Base-by-base conservation (phyloP, 2,329 filamentous ascomycete genomes). In the Aureobasidium namibiae region DNA sequence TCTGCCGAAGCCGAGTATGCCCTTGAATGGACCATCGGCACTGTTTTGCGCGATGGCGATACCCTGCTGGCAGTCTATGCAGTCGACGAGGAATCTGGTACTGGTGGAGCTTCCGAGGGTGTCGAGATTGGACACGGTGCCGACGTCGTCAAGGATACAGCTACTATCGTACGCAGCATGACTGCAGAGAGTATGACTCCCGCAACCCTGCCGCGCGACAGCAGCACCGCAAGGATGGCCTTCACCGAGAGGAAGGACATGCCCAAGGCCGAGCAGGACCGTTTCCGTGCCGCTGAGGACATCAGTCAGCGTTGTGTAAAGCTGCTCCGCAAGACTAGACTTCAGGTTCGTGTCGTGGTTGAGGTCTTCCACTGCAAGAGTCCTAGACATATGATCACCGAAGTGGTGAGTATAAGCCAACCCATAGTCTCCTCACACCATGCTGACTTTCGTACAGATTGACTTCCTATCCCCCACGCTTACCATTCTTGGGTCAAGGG, bases 311-410 rank as follows among this genome's bases (percentile, higher is more conserved):
- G 88, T 34, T 90, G 95, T 57, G 82, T 94, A n/a, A 88, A 87
- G 64, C 77, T 97, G 46, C 75, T 99, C 61, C 83, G 92, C 61
- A 96, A 95, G 79, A 99, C 94, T 0, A 84, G 89, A 64, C 78
- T 99, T 61, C 92, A 99, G 72, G 92, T 96, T 50, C 85, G 91
- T 60, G 89, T 96, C 49, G 90, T 96, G 53, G 87, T 99, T 34
- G 94, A 99, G 74, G 92, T 97, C 29, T 87, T 99, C 65, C 94
- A 97, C 74, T 97, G 94, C 85, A 97, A 96, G 80, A 96, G 89
- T 68, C 91, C 94, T 4, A 92, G 94, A 72, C 92, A 96, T 72
- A 82, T 97, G 77, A 91, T 99, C 64, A 95, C 91, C 0, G 94
- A 97, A 77, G 91, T 96, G 65, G 82, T 84, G 69, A 73, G 81